Conservation (phyloP, 179 eudicot genomes). For the Pouteria campechiana region DNA sequence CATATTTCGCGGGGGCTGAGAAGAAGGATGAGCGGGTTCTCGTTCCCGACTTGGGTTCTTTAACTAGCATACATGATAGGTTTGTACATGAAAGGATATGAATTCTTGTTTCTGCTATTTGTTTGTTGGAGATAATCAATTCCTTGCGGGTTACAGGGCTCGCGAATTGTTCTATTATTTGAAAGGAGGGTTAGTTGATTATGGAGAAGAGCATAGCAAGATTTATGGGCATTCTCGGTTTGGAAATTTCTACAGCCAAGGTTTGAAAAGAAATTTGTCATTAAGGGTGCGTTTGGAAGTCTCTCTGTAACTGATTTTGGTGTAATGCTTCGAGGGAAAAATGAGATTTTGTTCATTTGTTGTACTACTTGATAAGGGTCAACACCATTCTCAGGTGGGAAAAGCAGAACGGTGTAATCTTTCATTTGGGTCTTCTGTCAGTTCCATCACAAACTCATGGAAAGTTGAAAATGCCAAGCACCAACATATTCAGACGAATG, state of each 20-base stretch:
- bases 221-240: constrained; percentile 82
- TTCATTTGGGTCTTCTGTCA: too few relatives aligned
- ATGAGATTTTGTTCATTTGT: too few relatives aligned
- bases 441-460: too few relatives aligned
- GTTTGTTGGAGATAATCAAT: not conserved
- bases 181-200: constrained; percentile 95
- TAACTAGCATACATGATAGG: constrained; percentile 93
- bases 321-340: too few relatives aligned
- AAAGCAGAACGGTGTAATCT: too few relatives aligned
- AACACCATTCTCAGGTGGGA: too few relatives aligned
- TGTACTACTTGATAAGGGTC: too few relatives aligned
- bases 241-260: constrained; percentile 75
- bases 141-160: constrained; percentile 44
- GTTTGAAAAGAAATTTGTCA: constrained; percentile 20
- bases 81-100: constrained; percentile 8
- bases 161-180: constrained; percentile 87
- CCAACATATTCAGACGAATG: too few relatives aligned
- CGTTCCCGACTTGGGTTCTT: constrained; percentile 94
- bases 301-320: too few relatives aligned
- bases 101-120: not conserved
- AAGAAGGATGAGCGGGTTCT: constrained; percentile 92
- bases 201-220: constrained; percentile 93
- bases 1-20: constrained; percentile 96
- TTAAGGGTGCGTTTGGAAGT: too few relatives aligned
- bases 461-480: too few relatives aligned